Conservation (phyloP, 306 rosid genomes). For the Prunus padus region DNA sequence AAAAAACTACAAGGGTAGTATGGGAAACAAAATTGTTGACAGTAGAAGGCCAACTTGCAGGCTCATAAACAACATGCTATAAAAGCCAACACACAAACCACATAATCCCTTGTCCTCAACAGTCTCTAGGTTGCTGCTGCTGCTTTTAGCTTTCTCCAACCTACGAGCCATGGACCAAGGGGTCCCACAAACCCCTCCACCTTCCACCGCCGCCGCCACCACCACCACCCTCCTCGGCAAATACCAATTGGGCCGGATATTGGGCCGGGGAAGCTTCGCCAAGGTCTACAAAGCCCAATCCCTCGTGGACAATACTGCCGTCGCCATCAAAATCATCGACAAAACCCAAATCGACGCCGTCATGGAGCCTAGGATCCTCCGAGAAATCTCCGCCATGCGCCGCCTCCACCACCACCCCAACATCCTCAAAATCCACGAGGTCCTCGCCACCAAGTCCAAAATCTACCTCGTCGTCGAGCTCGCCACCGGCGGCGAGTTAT, state of each 20-base stretch:
- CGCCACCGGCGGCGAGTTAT: constrained; percentile 87
- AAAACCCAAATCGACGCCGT: constrained; percentile 57
- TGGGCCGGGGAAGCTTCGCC: constrained; percentile 93
- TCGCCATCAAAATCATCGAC: constrained; percentile 79
- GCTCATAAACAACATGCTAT: not conserved
- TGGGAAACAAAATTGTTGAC: not conserved
- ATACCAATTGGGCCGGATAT: constrained; percentile 51
- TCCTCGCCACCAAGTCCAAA: constrained; percentile 77
- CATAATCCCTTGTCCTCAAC: not conserved
- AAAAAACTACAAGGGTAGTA: not conserved
- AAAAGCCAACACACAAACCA: not conserved
- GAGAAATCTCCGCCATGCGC: constrained; percentile 83
- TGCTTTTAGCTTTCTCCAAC: not conserved
- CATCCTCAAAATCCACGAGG: constrained; percentile 75
- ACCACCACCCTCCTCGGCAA: constrained; percentile 52
- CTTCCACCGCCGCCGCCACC: constrained; percentile 16
- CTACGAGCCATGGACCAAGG: constrained; percentile 43
- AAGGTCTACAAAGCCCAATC: constrained; percentile 75
- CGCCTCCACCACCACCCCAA: constrained; percentile 77
- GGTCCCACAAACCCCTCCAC: constrained; percentile 31
- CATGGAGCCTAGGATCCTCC: constrained; percentile 73
- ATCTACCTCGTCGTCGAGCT: constrained; percentile 78
- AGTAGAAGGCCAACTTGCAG: not conserved
- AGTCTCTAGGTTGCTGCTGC: not conserved
- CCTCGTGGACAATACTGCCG: constrained; percentile 45